These are phyloP conservation scores for Pichia sp. DNA, from an alignment of 1,139 yeast genomes.

Conservation along the genomic window DNA sequence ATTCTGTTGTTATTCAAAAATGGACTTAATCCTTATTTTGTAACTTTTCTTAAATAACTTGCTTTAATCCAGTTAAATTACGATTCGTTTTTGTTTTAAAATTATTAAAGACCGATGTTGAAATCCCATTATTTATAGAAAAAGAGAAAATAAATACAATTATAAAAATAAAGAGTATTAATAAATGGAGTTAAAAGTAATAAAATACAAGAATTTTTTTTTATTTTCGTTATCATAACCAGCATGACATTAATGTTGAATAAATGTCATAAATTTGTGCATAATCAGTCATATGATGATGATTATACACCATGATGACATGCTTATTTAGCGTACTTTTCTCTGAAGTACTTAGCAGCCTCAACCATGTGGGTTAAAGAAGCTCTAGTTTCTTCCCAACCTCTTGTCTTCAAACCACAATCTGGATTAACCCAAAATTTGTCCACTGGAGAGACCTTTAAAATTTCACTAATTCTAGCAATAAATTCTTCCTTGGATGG, in stretches of 20 bases:
- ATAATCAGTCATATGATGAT: not conserved
- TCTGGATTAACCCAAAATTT: conserved; percentile 99
- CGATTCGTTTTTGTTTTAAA: not conserved
- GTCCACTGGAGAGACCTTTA: conserved; percentile 94
- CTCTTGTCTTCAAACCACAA: conserved; percentile 95
- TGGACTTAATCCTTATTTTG: conserved; percentile 37
- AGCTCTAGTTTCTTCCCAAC: conserved; percentile 61
- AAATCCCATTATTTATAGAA: conserved; percentile 32
- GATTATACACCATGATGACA: conserved; percentile 8
- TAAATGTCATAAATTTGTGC: conserved; percentile 40
- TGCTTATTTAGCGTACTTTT: conserved; percentile 32
- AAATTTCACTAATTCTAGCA: conserved; percentile 86
- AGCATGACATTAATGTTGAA: conserved; percentile 61
- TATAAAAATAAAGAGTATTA: conserved; percentile 14
- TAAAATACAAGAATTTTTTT: conserved; percentile 13
- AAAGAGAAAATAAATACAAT: conserved; percentile 19
- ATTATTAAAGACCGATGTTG: conserved; percentile 33
- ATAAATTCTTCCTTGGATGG: conserved; percentile 96
- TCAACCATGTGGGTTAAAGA: conserved; percentile 97
- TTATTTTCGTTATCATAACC: conserved; percentile 18
- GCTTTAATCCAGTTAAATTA: not conserved
- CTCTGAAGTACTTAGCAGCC: conserved; percentile 96
- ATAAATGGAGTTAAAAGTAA: conserved; percentile 6
- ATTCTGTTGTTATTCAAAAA: conserved; percentile 88
- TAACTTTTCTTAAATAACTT: not conserved